Evolutionary conservation across 2,329 filamentous ascomycete species (phyloP).

Genomic region (Hypoxylon rubiginosum): DNA sequence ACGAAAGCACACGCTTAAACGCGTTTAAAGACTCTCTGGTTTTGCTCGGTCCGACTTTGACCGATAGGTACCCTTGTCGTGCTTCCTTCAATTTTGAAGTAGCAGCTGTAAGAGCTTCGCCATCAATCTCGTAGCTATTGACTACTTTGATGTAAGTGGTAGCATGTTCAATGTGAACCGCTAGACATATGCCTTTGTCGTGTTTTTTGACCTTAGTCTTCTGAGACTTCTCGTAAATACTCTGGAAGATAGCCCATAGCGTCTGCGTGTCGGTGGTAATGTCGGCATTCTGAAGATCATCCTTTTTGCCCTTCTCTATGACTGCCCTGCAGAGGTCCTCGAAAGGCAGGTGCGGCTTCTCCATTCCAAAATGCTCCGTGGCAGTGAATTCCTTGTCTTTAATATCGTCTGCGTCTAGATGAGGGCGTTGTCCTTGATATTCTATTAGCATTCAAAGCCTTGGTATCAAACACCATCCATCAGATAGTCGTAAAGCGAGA

Average conservation of each 20-base stretch:
- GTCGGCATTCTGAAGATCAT: not conserved
- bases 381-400: not conserved
- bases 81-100: not conserved
- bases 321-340: not conserved
- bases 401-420: not conserved
- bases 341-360: not conserved
- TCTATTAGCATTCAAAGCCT: not conserved
- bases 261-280: not conserved
- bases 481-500: not conserved
- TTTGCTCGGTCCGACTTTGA: not conserved
- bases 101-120: not conserved
- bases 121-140: not conserved
- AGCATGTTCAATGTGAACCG: not conserved
- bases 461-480: not conserved
- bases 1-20: not conserved
- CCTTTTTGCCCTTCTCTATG: not conserved
- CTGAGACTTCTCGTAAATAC: not conserved
- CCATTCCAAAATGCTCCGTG: not conserved
- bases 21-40: not conserved
- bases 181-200: too few relatives aligned
- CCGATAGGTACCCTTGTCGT: not conserved
- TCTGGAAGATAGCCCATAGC: not conserved
- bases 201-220: not conserved
- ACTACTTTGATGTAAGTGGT: not conserved
- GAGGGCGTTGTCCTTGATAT: not conserved